Base-by-base conservation (phyloP, 345 rosid genomes). In the Erodium maritimum region DNA sequence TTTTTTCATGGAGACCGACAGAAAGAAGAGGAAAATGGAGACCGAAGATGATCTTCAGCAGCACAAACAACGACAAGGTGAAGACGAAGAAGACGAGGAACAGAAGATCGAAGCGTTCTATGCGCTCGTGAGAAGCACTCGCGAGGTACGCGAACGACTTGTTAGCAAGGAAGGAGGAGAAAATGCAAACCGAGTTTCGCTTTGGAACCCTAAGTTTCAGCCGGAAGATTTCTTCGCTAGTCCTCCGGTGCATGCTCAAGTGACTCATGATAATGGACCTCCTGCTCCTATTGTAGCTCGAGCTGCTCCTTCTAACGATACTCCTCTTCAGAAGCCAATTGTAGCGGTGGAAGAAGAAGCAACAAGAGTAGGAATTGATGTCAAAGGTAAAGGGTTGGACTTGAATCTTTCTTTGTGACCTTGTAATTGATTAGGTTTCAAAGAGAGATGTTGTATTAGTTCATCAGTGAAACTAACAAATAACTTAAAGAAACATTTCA, bases 151-250 rank as follows among this genome's bases (percentile, higher is more conserved):
- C 5, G 77, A 71, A 55, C 67, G 54, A 19, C 48, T 71, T 20
- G 0, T 24, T 52, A 57, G 52, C 54, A 19, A 62, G 62, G 55
- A n/a, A 62, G n/a, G n/a, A n/a, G n/a, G n/a, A n/a, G n/a, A n/a
- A n/a, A n/a, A n/a, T n/a, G n/a, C n/a, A n/a, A n/a, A n/a, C n/a
- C n/a, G n/a, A n/a, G 14, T 42, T 42, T 14, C 3, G 14, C 48
- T 12, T 21, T 75, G 84, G 76, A 65, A 70, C 13, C 82, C 81
- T 10, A 63, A 69, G 17, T 85, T 80, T 59, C 80, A 61, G 57
- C 85, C 71, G 0, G 81, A 75, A 55, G 88, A 79, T 71, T 80
- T 80, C 78, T n/a, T n/a, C n/a, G n/a, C n/a, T n/a, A n/a, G n/a
- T n/a, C n/a, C n/a, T n/a, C 45, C 63, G 64, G n/a, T n/a, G n/a